These are phyloP conservation scores for Citrus mangshanensis DNA, from an alignment of 345 rosid genomes.

Conservation along the genomic window DNA sequence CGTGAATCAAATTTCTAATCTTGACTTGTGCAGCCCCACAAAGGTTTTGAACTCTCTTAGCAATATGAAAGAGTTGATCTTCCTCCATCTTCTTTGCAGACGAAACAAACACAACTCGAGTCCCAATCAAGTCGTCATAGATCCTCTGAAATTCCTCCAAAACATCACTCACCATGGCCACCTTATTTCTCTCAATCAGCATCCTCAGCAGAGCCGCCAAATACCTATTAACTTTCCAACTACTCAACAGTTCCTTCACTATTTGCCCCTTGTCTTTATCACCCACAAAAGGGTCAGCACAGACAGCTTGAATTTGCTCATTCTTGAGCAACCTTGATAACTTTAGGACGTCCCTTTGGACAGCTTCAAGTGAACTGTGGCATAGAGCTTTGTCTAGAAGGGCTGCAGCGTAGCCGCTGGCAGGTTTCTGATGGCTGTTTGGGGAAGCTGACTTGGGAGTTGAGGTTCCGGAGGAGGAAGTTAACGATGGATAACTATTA, in stretches of 20 bases:
- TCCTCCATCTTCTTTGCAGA: slow-evolving; percentile 28
- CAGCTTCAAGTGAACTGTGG: slow-evolving; percentile 41
- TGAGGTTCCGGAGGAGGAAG: slow-evolving; percentile 17
- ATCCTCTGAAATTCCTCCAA: slow-evolving; percentile 64
- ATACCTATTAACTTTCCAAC: slow-evolving; percentile 38
- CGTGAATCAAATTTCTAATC: slow-evolving; percentile 27
- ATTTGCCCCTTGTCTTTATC: slow-evolving; percentile 34
- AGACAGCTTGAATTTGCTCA: slow-evolving; percentile 18
- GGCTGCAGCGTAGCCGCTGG: slow-evolving; percentile 73
- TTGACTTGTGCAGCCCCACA: slow-evolving; percentile 33
- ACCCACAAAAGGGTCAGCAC: slow-evolving; percentile 37
- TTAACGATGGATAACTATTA: slow-evolving; percentile 15
- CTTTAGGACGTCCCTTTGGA: slow-evolving; percentile 44
- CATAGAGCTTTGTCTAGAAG: slow-evolving; percentile 55
- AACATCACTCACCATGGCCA: slow-evolving; percentile 46
- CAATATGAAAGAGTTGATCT: slow-evolving; percentile 25
- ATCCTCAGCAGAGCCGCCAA: slow-evolving; percentile 50
- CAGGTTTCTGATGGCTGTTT: slow-evolving; percentile 42
- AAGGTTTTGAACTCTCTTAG: slow-evolving; percentile 18
- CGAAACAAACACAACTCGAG: slow-evolving; percentile 21
- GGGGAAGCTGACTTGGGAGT: slow-evolving; percentile 19
- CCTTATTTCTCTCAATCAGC: slow-evolving; percentile 44
- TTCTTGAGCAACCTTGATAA: slow-evolving; percentile 29
- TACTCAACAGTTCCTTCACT: slow-evolving; percentile 38
- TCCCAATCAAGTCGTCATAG: slow-evolving; percentile 36